Conservation (phyloP, 2,329 filamentous ascomycete genomes). For the Fusarium sp. region DNA sequence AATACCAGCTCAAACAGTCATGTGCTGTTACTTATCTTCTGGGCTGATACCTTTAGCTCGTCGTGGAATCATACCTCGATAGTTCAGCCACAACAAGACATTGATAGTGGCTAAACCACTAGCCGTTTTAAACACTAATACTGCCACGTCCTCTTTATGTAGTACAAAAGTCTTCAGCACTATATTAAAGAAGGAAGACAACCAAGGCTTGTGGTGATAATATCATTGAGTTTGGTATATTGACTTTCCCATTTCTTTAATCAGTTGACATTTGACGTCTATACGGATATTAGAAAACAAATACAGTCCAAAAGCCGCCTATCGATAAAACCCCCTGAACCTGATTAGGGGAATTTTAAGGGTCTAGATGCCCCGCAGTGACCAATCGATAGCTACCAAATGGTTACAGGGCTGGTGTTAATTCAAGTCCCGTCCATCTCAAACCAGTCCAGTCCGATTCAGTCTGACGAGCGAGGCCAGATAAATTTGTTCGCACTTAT, state of each 20-base stretch:
- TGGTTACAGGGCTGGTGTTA: constrained; percentile 41
- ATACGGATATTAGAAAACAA: not conserved
- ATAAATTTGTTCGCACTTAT: constrained; percentile 44
- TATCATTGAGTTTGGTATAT: not conserved
- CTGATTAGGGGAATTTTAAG: constrained; percentile 25
- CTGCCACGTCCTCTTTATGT: not conserved
- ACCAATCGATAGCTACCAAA: constrained; percentile 46
- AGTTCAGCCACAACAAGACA: not conserved
- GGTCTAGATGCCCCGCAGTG: constrained; percentile 41
- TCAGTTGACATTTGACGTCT: not conserved
- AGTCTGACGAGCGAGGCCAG: constrained; percentile 36
- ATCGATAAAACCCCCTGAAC: constrained; percentile 27
- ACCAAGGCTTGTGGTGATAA: not conserved
- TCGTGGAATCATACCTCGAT: constrained; percentile 12
- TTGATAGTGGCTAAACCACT: not conserved
- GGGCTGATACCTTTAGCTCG: not conserved
- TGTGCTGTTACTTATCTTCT: not conserved
- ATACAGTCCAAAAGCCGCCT: not conserved
- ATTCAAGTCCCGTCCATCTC: constrained; percentile 25
- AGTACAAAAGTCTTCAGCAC: not conserved
- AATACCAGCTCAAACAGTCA: not conserved
- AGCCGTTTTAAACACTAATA: not conserved
- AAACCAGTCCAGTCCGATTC: constrained; percentile 29
- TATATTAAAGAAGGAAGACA: not conserved
- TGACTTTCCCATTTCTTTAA: not conserved